Conservation (phyloP, 495 filamentous ascomycete species). For the Podospora comata region DNA sequence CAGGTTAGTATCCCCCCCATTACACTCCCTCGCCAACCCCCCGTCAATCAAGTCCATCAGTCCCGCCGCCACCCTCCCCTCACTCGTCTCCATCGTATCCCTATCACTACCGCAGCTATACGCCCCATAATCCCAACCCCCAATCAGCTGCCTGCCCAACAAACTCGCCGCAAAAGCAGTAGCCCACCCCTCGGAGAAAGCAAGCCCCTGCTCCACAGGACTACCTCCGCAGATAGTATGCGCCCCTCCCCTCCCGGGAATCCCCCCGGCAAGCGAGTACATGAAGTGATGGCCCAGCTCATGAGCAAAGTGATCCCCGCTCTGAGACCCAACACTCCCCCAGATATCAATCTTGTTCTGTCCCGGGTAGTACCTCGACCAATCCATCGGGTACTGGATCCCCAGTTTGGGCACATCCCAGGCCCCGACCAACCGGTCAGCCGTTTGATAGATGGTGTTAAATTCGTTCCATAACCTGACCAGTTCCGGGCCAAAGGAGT, state of each 20-base stretch:
- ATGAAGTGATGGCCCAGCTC: constrained; percentile 5
- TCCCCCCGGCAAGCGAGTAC: neutral
- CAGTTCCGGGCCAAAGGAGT: neutral
- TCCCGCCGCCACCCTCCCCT: neutral
- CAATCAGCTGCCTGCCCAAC: neutral
- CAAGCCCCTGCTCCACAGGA: neutral
- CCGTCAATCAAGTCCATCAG: constrained; percentile 2
- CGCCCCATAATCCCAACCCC: neutral
- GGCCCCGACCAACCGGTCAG: neutral
- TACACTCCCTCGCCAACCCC: neutral
- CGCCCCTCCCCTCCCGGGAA: neutral
- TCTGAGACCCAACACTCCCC: neutral
- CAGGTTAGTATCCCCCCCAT: neutral
- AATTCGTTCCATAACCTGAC: constrained; percentile 8
- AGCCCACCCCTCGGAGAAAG: neutral
- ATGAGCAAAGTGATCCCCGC: constrained; percentile 9
- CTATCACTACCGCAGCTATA: neutral
- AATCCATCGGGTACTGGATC: neutral
- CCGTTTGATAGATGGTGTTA: neutral
- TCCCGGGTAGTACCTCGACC: neutral
- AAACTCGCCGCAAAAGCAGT: neutral
- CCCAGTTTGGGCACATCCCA: constrained; percentile 2
- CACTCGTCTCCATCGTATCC: neutral
- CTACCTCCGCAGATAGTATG: neutral
- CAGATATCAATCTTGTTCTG: constrained; percentile 1